These are phyloP conservation scores for Pseudogymnoascus sp. DNA, from an alignment of 2,329 filamentous ascomycete species.

Conservation along the genomic window DNA sequence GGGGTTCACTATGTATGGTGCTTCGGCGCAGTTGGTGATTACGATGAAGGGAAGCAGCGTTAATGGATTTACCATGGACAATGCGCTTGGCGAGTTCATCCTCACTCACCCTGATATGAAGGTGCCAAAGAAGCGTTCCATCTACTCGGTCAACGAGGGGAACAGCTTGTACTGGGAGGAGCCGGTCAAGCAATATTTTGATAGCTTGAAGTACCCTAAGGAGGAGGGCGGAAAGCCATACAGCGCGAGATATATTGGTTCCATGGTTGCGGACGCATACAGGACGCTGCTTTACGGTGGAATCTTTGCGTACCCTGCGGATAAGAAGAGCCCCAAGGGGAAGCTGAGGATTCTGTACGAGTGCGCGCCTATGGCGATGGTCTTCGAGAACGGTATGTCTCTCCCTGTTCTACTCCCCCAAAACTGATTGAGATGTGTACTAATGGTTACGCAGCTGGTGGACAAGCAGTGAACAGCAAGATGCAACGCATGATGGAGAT, in stretches of 20 bases:
- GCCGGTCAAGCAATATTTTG: slow-evolving; percentile 77
- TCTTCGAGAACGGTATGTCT: slow-evolving; percentile 89
- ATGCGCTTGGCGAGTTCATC: slow-evolving; percentile 96
- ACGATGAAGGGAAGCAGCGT: slow-evolving; percentile 90
- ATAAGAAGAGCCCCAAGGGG: slow-evolving; percentile 97
- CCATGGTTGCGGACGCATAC: slow-evolving; percentile 98
- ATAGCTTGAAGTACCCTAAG: slow-evolving; percentile 75
- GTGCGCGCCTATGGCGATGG: slow-evolving; percentile 97
- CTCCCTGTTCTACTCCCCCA: background rate
- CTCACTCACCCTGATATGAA: slow-evolving; percentile 92
- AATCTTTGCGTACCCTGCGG: slow-evolving; percentile 94
- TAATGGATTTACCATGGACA: slow-evolving; percentile 97
- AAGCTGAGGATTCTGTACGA: slow-evolving; percentile 97
- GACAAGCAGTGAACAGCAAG: slow-evolving; percentile 82
- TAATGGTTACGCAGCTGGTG: slow-evolving; percentile 59
- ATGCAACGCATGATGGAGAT: slow-evolving; percentile 89
- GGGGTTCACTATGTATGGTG: slow-evolving; percentile 99
- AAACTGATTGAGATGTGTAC: slow-evolving; percentile 7
- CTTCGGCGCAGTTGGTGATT: slow-evolving; percentile 90
- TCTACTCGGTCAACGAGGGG: slow-evolving; percentile 98
- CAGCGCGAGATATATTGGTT: slow-evolving; percentile 89
- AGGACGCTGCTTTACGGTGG: slow-evolving; percentile 91
- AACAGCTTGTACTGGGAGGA: slow-evolving; percentile 97
- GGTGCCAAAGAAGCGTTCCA: slow-evolving; percentile 70
- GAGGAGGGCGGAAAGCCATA: slow-evolving; percentile 74